phyloP scores from a whole-genome alignment of 169 alveolate genomes.

The Perkinsus olseni region DNA sequence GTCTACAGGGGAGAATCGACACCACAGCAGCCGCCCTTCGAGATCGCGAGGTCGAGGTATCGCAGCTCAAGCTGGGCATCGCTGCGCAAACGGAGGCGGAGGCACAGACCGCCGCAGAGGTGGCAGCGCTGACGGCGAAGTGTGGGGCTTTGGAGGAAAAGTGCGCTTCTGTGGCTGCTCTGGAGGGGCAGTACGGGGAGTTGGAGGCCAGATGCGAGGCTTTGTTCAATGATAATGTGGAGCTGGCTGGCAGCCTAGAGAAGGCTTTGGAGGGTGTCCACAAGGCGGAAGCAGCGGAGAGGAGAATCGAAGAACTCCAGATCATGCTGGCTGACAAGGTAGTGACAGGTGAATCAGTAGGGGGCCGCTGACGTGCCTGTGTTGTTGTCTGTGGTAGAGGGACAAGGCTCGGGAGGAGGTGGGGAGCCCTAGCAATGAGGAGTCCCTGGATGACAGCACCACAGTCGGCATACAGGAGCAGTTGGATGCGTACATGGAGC shows the following conservation, averaged over 20 bases:
- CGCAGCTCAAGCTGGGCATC: background rate
- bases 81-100: background rate
- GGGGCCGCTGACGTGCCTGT: background rate
- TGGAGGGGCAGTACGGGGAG: background rate
- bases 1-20: background rate
- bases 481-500: background rate
- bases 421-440: background rate
- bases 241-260: background rate
- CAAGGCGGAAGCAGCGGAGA: background rate
- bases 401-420: background rate
- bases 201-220: background rate
- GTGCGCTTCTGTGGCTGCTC: background rate
- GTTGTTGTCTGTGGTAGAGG: background rate
- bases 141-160: background rate
- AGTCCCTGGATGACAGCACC: background rate
- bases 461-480: background rate
- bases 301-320: background rate
- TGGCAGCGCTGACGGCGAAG: background rate
- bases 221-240: background rate
- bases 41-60: background rate
- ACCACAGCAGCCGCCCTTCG: background rate
- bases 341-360: background rate
- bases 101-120: background rate
- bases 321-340: background rate
- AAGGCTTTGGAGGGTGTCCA: background rate